A percentile compares a stretch with the other conserved stretches of the same genome.
phyloP scores from a whole-genome alignment of 1,284 basidiomycete genomes.

The Cutaneotrichosporon sp. region DNA sequence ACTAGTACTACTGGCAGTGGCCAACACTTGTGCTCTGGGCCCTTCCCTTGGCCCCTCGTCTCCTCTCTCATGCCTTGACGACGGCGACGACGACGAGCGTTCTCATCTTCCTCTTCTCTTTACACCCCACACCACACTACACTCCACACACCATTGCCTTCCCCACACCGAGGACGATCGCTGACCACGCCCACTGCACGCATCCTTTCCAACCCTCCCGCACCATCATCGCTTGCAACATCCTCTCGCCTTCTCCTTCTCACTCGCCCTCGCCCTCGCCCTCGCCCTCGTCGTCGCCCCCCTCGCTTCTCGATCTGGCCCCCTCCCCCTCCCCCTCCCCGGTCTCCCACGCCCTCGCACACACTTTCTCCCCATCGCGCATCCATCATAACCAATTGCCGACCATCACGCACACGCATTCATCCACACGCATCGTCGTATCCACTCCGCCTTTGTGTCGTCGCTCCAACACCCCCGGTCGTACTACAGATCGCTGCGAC shows the following conservation, averaged over 20 bases:
- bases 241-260: background rate
- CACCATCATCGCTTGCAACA: background rate
- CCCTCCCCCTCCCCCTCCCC: background rate
- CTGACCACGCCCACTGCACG: background rate
- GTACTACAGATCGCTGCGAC: background rate
- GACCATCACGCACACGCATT: background rate
- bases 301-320: background rate
- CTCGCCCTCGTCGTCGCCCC: slow-evolving; percentile 1
- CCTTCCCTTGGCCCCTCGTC: background rate
- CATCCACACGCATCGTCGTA: background rate
- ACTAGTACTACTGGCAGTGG: background rate
- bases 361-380: background rate
- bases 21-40: slow-evolving; percentile 1
- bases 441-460: background rate
- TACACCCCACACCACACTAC: no score
- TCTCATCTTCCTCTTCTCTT: background rate
- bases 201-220: background rate
- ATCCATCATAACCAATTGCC: background rate
- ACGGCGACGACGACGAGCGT: background rate
- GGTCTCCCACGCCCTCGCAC: background rate
- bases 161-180: background rate
- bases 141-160: background rate
- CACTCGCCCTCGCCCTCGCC: background rate
- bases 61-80: background rate
- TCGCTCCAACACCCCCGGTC: background rate